phyloP scores from a whole-genome alignment of 2,329 filamentous ascomycete species.

The Helotiales sp. region DNA sequence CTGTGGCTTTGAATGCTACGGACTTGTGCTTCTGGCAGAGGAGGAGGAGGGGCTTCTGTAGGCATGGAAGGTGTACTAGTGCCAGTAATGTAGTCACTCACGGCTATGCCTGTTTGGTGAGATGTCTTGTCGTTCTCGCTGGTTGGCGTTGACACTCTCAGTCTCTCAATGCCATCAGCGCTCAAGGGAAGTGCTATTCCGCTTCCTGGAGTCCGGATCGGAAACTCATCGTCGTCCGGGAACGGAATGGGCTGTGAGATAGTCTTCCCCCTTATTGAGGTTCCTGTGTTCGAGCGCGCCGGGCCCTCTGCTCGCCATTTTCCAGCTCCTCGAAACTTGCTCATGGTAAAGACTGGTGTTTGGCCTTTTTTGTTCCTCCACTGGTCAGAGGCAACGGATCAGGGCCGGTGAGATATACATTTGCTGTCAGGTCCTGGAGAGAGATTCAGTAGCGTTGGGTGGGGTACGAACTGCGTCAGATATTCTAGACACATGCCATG shows the following conservation, averaged over 20 bases:
- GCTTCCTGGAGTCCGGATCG: constrained; percentile 53
- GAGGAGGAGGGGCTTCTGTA: constrained; percentile 25
- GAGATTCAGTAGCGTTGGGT: constrained; percentile 15
- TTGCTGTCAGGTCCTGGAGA: neutral
- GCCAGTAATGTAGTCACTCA: constrained; percentile 18
- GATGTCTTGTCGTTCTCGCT: constrained; percentile 24
- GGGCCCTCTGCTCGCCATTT: constrained; percentile 35
- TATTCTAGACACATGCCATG: constrained; percentile 31
- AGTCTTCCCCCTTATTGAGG: constrained; percentile 59
- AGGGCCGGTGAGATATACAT: constrained; percentile 26
- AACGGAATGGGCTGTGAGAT: constrained; percentile 58
- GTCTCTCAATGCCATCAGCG: constrained; percentile 30
- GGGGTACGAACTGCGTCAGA: constrained; percentile 19
- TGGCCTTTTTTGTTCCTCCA: constrained; percentile 7
- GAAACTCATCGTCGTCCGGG: constrained; percentile 59
- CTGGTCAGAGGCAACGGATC: constrained; percentile 24
- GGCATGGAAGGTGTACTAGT: constrained; percentile 16
- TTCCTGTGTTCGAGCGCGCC: constrained; percentile 45
- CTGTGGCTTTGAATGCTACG: constrained; percentile 16
- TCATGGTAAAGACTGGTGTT: constrained; percentile 32
- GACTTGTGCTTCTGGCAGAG: constrained; percentile 18
- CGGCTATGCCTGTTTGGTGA: constrained; percentile 23
- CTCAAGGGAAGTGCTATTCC: constrained; percentile 45
- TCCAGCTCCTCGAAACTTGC: constrained; percentile 34
- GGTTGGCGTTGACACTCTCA: constrained; percentile 29